Evolutionary conservation across 306 rosid species (phyloP).

Genomic region (Abrus pulchellus): DNA sequence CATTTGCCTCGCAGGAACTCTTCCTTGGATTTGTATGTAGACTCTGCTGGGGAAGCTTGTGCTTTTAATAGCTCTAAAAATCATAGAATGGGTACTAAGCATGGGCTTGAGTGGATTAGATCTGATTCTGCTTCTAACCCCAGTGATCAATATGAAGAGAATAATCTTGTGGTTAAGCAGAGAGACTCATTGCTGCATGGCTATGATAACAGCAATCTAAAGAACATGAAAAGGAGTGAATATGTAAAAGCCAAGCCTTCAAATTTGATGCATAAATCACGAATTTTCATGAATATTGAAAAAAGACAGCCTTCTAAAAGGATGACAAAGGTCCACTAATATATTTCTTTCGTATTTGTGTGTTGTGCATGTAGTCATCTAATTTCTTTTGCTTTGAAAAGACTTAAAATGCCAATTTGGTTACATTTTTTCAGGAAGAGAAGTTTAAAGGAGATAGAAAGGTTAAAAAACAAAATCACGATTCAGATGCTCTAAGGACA

Average conservation of each 20-base stretch:
- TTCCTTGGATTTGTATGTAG: constrained; percentile 68
- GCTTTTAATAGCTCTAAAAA: constrained; percentile 57
- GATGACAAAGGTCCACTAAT: constrained; percentile 56
- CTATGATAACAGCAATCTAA: constrained; percentile 54
- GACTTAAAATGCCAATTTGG: constrained; percentile 40
- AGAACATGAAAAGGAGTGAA: constrained; percentile 59
- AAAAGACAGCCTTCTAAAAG: constrained; percentile 55
- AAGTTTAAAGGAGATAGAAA: constrained; percentile 59
- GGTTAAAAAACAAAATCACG: constrained; percentile 53
- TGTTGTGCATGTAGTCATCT: neutral
- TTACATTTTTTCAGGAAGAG: constrained; percentile 58
- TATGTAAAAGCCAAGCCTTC: constrained; percentile 60
- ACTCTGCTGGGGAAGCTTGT: constrained; percentile 57
- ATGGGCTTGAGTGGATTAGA: constrained; percentile 58
- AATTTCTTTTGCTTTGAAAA: constrained; percentile 12
- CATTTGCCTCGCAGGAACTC: constrained; percentile 65
- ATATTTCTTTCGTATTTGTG: constrained; percentile 30
- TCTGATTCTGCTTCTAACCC: constrained; percentile 62
- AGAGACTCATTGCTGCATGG: constrained; percentile 47
- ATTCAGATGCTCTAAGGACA: constrained; percentile 60
- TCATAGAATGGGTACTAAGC: constrained; percentile 60
- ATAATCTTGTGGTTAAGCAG: constrained; percentile 53
- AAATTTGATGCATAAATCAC: constrained; percentile 49
- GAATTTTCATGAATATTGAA: constrained; percentile 52
- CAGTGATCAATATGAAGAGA: constrained; percentile 62